Percentiles rank a stretch among this genome's conserved stretches.
phyloP scores from a whole-genome alignment of 2,329 filamentous ascomycete species.

The Tetracladium maxilliforme region DNA sequence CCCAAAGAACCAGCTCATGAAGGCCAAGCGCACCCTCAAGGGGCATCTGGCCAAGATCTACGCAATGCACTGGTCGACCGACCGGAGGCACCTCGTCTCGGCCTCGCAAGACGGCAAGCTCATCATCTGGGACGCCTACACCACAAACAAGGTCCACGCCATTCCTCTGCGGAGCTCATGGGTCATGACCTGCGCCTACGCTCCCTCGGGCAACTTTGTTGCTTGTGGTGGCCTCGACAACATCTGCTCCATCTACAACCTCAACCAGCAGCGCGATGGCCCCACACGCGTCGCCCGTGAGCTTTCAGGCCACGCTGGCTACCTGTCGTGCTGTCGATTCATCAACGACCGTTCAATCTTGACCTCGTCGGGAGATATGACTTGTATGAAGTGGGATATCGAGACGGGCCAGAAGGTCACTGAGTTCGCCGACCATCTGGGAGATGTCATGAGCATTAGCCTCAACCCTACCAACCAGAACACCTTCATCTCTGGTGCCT shows the following conservation, averaged over 20 bases:
- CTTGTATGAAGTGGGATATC: slow-evolving; percentile 99
- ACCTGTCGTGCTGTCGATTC: slow-evolving; percentile 95
- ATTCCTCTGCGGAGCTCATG: slow-evolving; percentile 94
- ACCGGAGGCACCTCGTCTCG: slow-evolving; percentile 90
- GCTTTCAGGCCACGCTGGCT: slow-evolving; percentile 91
- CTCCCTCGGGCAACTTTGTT: slow-evolving; percentile 94
- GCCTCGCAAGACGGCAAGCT: slow-evolving; percentile 98
- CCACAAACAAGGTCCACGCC: slow-evolving; percentile 98
- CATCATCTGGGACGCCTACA: slow-evolving; percentile 99
- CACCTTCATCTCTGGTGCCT: slow-evolving; percentile 97
- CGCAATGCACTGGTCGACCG: slow-evolving; percentile 99
- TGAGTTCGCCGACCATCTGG: slow-evolving; percentile 95
- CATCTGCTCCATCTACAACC: slow-evolving; percentile 99
- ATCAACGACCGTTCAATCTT: slow-evolving; percentile 97
- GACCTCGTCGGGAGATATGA: slow-evolving; percentile 98
- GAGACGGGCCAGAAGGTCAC: slow-evolving; percentile 95
- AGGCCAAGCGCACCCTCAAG: slow-evolving; percentile 91
- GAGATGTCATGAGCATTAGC: slow-evolving; percentile 99
- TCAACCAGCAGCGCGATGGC: slow-evolving; percentile 88
- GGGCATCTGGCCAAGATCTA: slow-evolving; percentile 99
- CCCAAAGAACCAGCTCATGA: slow-evolving; percentile 86
- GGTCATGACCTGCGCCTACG: slow-evolving; percentile 99
- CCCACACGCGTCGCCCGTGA: slow-evolving; percentile 92
- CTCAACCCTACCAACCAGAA: slow-evolving; percentile 99
- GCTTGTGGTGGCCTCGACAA: slow-evolving; percentile 98